These are phyloP conservation scores for Miscanthus lutarioriparius DNA, from an alignment of 176 grass and related monocot genomes.

Conservation along the genomic window DNA sequence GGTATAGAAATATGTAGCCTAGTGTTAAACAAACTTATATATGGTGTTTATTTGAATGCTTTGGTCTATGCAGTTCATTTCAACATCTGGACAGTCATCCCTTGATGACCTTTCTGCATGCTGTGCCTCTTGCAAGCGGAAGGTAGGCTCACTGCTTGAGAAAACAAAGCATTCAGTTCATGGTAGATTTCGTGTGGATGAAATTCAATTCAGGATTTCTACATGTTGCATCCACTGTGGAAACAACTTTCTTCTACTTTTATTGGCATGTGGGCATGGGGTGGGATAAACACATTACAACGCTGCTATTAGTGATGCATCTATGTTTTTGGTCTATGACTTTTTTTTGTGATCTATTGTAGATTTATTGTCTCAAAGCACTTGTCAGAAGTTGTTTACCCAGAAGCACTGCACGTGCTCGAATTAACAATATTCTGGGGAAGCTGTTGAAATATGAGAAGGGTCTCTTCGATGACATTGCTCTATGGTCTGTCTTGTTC, in stretches of 20 bases:
- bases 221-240: not conserved
- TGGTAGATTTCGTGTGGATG: constrained; percentile 18
- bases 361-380: constrained; percentile 91
- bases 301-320: not conserved
- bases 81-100: constrained; percentile 46
- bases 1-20: constrained; percentile 17
- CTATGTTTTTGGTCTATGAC: constrained; percentile 29
- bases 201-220: constrained; percentile 23
- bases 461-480: constrained; percentile 56
- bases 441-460: constrained; percentile 66
- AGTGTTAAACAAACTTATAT: constrained; percentile 21
- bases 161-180: constrained; percentile 18
- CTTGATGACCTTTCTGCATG: constrained; percentile 44
- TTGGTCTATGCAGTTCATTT: constrained; percentile 51
- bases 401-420: constrained; percentile 33
- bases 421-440: constrained; percentile 57
- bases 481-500: constrained; percentile 51
- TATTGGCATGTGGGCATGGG: not conserved
- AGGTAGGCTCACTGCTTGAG: constrained; percentile 48
- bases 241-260: not conserved
- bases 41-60: constrained; percentile 22
- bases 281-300: constrained; percentile 5
- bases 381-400: constrained; percentile 81
- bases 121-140: constrained; percentile 83
- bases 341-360: constrained; percentile 34